These are phyloP conservation scores for Chlamydomonas sp. DNA, from an alignment of 139 green algal genomes.

Conservation along the genomic window DNA sequence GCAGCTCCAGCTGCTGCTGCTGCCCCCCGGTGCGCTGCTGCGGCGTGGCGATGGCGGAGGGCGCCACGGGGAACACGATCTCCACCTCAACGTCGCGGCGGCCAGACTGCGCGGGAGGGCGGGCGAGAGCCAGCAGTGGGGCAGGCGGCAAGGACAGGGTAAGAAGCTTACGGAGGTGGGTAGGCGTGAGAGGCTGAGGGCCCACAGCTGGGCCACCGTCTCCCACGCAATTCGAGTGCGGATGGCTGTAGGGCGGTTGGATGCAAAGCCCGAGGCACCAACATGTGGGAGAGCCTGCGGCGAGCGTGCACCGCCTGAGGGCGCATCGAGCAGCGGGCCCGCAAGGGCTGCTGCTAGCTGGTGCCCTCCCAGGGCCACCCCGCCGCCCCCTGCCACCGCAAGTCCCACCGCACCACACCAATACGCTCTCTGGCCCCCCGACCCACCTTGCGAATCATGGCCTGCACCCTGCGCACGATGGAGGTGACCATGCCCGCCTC, in stretches of 20 bases:
- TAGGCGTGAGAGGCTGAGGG: too few species aligned
- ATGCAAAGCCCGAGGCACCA: too few species aligned
- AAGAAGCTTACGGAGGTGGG: background rate
- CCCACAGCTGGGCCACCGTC: too few species aligned
- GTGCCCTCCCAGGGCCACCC: too few species aligned
- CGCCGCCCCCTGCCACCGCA: background rate
- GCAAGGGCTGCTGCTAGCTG: too few species aligned
- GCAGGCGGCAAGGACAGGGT: background rate
- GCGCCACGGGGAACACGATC: slow-evolving; percentile 95
- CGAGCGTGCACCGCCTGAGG: too few species aligned
- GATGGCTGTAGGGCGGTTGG: too few species aligned
- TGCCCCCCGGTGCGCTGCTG: slow-evolving; percentile 45
- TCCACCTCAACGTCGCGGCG: slow-evolving; percentile 89
- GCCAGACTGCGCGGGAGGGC: slow-evolving; percentile 20
- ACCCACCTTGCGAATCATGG: slow-evolving; percentile 56
- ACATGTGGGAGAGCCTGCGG: too few species aligned
- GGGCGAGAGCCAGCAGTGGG: background rate
- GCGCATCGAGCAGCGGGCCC: too few species aligned
- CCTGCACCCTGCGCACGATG: slow-evolving; percentile 92
- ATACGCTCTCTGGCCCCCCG: too few species aligned
- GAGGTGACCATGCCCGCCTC: slow-evolving; percentile 98
- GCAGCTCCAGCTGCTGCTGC: slow-evolving; percentile 51
- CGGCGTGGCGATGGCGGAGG: slow-evolving; percentile 81
- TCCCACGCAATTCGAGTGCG: too few species aligned
- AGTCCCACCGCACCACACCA: too few species aligned